A percentile compares a stretch with the other conserved stretches of the same genome.
These are phyloP conservation scores for Pseudocercospora fijiensis DNA, from an alignment of 2,329 filamentous ascomycete species.

Conservation along the genomic window DNA sequence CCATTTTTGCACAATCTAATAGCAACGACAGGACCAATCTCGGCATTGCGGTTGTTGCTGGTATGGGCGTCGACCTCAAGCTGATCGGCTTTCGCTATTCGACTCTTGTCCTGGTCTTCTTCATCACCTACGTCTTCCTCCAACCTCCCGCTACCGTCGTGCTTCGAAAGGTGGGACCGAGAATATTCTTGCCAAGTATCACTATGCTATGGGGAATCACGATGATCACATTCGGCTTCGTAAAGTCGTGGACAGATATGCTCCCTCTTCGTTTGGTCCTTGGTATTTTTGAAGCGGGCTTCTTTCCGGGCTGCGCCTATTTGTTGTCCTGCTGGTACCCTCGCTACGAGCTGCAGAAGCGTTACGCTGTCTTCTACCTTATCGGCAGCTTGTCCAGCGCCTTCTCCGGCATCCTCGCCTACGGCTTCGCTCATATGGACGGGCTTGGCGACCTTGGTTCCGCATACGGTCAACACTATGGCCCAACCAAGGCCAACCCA, in stretches of 20 bases:
- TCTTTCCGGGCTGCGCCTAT: slow-evolving; percentile 57
- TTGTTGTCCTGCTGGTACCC: slow-evolving; percentile 63
- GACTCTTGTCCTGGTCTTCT: slow-evolving; percentile 67
- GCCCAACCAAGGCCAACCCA: slow-evolving; percentile 34
- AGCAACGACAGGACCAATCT: slow-evolving; percentile 30
- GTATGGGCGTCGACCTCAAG: slow-evolving; percentile 38
- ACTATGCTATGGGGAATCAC: slow-evolving; percentile 58
- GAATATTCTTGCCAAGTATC: slow-evolving; percentile 38
- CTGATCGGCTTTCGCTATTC: slow-evolving; percentile 36
- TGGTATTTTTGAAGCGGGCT: slow-evolving; percentile 59
- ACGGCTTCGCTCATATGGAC: slow-evolving; percentile 42
- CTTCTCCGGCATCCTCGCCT: slow-evolving; percentile 47
- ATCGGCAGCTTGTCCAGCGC: slow-evolving; percentile 52
- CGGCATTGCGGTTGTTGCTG: slow-evolving; percentile 39
- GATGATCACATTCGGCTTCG: slow-evolving; percentile 66
- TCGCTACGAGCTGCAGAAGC: slow-evolving; percentile 41
- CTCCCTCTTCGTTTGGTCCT: slow-evolving; percentile 59
- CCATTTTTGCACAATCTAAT: neutral
- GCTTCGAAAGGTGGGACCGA: slow-evolving; percentile 61
- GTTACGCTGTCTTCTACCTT: slow-evolving; percentile 50
- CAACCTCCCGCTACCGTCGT: slow-evolving; percentile 70
- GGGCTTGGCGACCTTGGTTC: slow-evolving; percentile 47
- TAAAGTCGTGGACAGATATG: slow-evolving; percentile 53
- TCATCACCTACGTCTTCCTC: slow-evolving; percentile 69
- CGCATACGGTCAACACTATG: slow-evolving; percentile 37